Base-by-base conservation (phyloP, 2,329 filamentous ascomycete genomes). In the Trichoderma citrinoviride region DNA sequence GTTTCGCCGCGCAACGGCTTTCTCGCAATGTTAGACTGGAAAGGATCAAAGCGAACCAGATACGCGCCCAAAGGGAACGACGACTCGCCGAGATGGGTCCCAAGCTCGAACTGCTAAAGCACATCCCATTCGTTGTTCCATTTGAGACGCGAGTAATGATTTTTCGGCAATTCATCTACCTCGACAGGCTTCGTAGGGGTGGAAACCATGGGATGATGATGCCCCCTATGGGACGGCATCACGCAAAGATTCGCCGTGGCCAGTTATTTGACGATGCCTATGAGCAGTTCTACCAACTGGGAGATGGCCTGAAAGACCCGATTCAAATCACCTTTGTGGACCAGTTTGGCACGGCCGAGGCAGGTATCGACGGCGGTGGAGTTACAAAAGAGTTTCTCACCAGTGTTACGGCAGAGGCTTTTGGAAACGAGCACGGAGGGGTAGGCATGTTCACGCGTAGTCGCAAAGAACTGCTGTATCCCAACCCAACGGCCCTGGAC, bases 251-350 rank as follows among this genome's bases (percentile, higher is more conserved):
- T 66, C 85, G 87, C 64, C 86, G 95, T 67, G 89, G 90, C 21
- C 84, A 86, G 55, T 84, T 96, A 5, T 97, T 98, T 72, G 84
- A 91, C 19, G 93, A 97, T 78, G 95, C 95, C 0, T 94, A 89
- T 73, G 81, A 89, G 3, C 85, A 93, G 63, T 97, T 97, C 72
- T 97, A 92, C 71, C 77, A 85, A 1, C 82, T 98, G 5, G 90
- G 90, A 0, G 90, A 94, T 15, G 89, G 88, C 0, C 78, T 99
- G 64, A 98, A 98, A 74, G 94, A 98, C 73, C 92, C 93, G 0
- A 97, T 99, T 41, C 92, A 96, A 73, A 98, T 99, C 72, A 95
- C 92, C 0, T 99, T 99, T 75, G 88, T 97, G 49, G 95, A 99
- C 74, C 86, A 93, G 66, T 99, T 96, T 70, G 91, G 90, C 67